A percentile compares a stretch with the other conserved stretches of the same genome.
Evolutionary conservation across 768 basidiomycete genomes (phyloP).

Genomic region (Piloderma croceum): DNA sequence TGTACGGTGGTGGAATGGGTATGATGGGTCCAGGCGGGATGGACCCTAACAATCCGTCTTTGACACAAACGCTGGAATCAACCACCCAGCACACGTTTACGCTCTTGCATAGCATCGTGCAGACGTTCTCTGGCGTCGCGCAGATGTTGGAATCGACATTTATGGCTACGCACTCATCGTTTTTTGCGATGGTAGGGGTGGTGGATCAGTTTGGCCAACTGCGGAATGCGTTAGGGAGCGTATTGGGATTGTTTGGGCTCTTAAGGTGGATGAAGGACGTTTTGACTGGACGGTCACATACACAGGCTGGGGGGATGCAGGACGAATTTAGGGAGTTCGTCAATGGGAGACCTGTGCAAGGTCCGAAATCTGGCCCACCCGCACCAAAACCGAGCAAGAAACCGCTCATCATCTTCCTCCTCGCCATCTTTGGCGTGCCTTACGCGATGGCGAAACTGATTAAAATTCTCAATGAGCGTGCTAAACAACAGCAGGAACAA

Average conservation of each 20-base stretch:
- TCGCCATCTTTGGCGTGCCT: slow-evolving; percentile 89
- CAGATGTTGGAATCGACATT: slow-evolving; percentile 98
- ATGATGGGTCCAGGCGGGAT: slow-evolving; percentile 30
- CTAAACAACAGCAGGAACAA: slow-evolving; percentile 37
- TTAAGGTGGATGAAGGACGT: slow-evolving; percentile 77
- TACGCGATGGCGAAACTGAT: slow-evolving; percentile 91
- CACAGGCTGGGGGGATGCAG: slow-evolving; percentile 40
- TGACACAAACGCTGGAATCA: slow-evolving; percentile 83
- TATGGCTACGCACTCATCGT: slow-evolving; percentile 93
- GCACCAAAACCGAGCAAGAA: slow-evolving; percentile 73
- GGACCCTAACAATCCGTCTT: slow-evolving; percentile 52
- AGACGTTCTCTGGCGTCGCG: slow-evolving; percentile 89
- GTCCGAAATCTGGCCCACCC: slow-evolving; percentile 26
- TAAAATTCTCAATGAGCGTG: slow-evolving; percentile 64
- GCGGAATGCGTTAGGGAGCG: slow-evolving; percentile 88
- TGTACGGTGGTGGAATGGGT: slow-evolving; percentile 31
- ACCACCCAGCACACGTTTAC: slow-evolving; percentile 91
- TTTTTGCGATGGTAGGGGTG: slow-evolving; percentile 96
- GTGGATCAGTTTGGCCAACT: slow-evolving; percentile 92
- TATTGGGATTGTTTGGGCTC: slow-evolving; percentile 87
- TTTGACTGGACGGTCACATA: slow-evolving; percentile 40
- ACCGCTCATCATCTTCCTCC: slow-evolving; percentile 87
- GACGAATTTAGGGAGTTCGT: slow-evolving; percentile 76
- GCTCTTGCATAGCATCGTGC: slow-evolving; percentile 90
- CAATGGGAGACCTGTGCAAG: slow-evolving; percentile 53